Evolutionary conservation across 768 basidiomycete species (phyloP).

Genomic region (Pleurotus platypus): DNA sequence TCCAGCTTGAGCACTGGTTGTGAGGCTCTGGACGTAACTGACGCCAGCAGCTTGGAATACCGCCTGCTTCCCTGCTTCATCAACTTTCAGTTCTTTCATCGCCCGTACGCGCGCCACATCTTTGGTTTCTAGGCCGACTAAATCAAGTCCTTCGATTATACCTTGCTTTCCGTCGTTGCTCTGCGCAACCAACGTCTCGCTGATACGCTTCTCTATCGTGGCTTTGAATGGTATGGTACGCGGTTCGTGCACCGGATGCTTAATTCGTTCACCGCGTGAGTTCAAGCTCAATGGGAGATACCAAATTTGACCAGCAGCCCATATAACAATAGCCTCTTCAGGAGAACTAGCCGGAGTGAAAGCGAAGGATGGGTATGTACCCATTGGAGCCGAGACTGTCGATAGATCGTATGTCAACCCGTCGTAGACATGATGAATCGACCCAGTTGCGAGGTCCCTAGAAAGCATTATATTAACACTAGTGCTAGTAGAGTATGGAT

Average conservation of each 20-base stretch:
- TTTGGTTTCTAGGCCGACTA: slow-evolving; percentile 50
- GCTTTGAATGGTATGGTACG: slow-evolving; percentile 56
- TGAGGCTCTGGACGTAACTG: slow-evolving; percentile 46
- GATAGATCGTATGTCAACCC: slow-evolving; percentile 69
- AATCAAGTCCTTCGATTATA: slow-evolving; percentile 26
- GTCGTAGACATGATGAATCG: slow-evolving; percentile 61
- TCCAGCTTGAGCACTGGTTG: slow-evolving; percentile 4
- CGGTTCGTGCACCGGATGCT: slow-evolving; percentile 31
- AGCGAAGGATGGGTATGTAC: slow-evolving; percentile 74
- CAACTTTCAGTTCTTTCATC: slow-evolving; percentile 57
- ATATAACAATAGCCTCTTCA: slow-evolving; percentile 61
- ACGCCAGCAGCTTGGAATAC: slow-evolving; percentile 69
- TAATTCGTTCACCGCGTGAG: slow-evolving; percentile 46
- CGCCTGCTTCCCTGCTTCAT: slow-evolving; percentile 48
- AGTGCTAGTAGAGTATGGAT: not conserved
- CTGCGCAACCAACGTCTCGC: slow-evolving; percentile 49
- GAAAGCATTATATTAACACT: not conserved
- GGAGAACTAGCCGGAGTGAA: slow-evolving; percentile 45
- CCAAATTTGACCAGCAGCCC: slow-evolving; percentile 72
- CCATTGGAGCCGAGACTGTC: slow-evolving; percentile 68
- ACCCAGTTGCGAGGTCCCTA: slow-evolving; percentile 67
- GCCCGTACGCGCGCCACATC: slow-evolving; percentile 55
- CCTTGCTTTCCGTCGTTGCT: slow-evolving; percentile 16
- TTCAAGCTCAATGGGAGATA: slow-evolving; percentile 55
- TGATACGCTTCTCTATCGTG: slow-evolving; percentile 59